phyloP scores from a whole-genome alignment of 148 eudicot genomes.

The Polygonum aviculare region DNA sequence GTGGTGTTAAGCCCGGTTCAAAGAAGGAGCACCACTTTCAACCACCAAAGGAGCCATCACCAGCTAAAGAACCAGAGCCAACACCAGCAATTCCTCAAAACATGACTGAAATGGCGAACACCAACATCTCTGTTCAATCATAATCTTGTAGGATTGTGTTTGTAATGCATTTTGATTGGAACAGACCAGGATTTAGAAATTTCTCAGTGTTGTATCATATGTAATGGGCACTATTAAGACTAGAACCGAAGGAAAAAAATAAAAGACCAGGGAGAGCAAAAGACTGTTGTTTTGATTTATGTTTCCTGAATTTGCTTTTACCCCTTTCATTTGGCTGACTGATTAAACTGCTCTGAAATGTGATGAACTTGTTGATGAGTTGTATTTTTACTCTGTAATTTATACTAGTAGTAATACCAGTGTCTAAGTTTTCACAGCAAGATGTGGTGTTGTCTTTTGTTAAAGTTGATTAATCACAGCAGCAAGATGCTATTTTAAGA shows the following conservation, averaged over 20 bases:
- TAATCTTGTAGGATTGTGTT: slow-evolving; percentile 18
- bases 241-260: not conserved
- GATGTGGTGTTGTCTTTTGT: not conserved
- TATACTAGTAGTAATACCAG: not conserved
- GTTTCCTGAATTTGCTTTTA: not conserved
- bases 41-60: slow-evolving; percentile 23
- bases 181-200: slow-evolving; percentile 10
- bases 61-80: slow-evolving; percentile 13
- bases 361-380: slow-evolving; percentile 4
- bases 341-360: slow-evolving; percentile 17
- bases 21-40: slow-evolving; percentile 26
- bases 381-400: slow-evolving; percentile 25
- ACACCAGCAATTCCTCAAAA: slow-evolving; percentile 20
- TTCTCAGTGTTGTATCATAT: slow-evolving; percentile 12
- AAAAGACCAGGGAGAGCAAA: not conserved
- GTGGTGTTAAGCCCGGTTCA: not conserved
- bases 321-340: slow-evolving; percentile 7
- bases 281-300: slow-evolving; percentile 1
- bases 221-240: not conserved
- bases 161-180: slow-evolving; percentile 12
- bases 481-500: too few species aligned
- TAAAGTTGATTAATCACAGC: not conserved
- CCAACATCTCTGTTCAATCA: slow-evolving; percentile 47
- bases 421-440: not conserved
- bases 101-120: slow-evolving; percentile 25